phyloP scores from a whole-genome alignment of 2,329 filamentous ascomycete genomes.

The Pyrenophora seminiperda region DNA sequence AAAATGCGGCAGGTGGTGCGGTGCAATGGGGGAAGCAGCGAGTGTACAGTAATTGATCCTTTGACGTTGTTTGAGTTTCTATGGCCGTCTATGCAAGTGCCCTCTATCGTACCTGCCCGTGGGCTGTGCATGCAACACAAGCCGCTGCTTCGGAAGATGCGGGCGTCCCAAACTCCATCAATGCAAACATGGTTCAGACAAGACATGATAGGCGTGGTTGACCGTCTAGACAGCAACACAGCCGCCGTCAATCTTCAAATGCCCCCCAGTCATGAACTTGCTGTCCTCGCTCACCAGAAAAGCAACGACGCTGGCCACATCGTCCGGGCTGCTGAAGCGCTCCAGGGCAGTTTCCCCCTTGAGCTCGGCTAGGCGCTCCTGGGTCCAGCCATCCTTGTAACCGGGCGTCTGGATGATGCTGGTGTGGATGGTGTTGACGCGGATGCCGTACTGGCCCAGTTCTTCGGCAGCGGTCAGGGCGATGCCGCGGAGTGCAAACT shows the following conservation, averaged over 20 bases:
- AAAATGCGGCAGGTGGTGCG: background rate
- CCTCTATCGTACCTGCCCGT: background rate
- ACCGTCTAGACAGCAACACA: conserved; percentile 33
- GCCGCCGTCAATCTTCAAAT: conserved; percentile 44
- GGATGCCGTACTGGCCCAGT: conserved; percentile 46
- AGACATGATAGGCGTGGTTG: conserved; percentile 1
- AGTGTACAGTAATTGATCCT: too few species aligned
- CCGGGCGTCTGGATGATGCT: conserved; percentile 47
- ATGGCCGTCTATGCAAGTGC: conserved; percentile 1
- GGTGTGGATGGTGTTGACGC: conserved; percentile 51
- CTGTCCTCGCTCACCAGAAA: conserved; percentile 50
- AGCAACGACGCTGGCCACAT: conserved; percentile 47
- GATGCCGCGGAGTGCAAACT: conserved; percentile 49
- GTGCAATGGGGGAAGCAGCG: background rate
- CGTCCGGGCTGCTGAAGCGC: conserved; percentile 45
- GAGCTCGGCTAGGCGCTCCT: conserved; percentile 43
- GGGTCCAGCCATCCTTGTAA: conserved; percentile 44
- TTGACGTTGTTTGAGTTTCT: conserved; percentile 1
- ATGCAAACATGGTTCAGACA: conserved; percentile 20
- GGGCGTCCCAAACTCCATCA: conserved; percentile 27
- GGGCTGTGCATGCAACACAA: conserved; percentile 1
- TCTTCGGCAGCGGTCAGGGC: conserved; percentile 48
- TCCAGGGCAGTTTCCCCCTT: conserved; percentile 43
- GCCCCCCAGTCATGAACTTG: conserved; percentile 47
- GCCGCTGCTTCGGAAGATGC: conserved; percentile 1